phyloP scores from a whole-genome alignment of 78 protist genomes.

The Monosiga brevicollis region DNA sequence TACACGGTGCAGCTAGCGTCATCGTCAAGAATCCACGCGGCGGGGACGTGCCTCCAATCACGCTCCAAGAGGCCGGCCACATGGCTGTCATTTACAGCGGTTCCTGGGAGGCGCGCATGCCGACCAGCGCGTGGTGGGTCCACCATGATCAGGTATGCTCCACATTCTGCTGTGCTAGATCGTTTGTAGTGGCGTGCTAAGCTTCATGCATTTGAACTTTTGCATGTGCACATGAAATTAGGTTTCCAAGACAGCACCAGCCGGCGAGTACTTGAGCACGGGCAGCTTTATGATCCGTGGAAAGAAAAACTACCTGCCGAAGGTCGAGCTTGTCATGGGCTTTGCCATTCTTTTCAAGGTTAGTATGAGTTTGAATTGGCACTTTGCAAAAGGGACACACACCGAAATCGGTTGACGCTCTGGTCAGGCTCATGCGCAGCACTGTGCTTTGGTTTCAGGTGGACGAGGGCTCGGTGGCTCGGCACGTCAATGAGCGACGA shows the following conservation, averaged over 20 bases:
- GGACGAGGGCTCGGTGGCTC: slow-evolving; percentile 40
- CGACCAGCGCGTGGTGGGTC: slow-evolving; percentile 91
- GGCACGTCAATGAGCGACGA: slow-evolving; percentile 37
- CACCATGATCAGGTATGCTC: slow-evolving; percentile 55
- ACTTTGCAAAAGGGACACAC: too few species aligned
- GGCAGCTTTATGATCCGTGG: slow-evolving; percentile 82
- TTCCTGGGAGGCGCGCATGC: slow-evolving; percentile 85
- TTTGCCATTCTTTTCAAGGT: slow-evolving; percentile 69
- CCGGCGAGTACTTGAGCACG: slow-evolving; percentile 85
- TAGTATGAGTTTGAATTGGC: too few species aligned
- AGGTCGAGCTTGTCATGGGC: slow-evolving; percentile 76
- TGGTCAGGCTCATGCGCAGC: too few species aligned
- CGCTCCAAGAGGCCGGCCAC: slow-evolving; percentile 55
- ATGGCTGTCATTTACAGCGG: slow-evolving; percentile 35
- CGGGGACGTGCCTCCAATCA: slow-evolving; percentile 25
- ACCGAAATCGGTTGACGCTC: too few species aligned
- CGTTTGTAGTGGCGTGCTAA: neutral
- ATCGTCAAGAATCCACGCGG: slow-evolving; percentile 58
- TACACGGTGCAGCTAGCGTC: slow-evolving; percentile 75
- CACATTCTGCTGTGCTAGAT: neutral
- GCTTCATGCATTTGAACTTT: too few species aligned
- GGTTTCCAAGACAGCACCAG: slow-evolving; percentile 87
- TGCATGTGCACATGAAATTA: neutral
- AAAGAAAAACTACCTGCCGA: slow-evolving; percentile 74
- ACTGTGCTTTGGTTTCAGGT: slow-evolving; percentile 3